A percentile compares a stretch with the other conserved stretches of the same genome.
Conservation (phyloP, 352 stramenopile genomes). For the Phytophthora tentaculata region DNA sequence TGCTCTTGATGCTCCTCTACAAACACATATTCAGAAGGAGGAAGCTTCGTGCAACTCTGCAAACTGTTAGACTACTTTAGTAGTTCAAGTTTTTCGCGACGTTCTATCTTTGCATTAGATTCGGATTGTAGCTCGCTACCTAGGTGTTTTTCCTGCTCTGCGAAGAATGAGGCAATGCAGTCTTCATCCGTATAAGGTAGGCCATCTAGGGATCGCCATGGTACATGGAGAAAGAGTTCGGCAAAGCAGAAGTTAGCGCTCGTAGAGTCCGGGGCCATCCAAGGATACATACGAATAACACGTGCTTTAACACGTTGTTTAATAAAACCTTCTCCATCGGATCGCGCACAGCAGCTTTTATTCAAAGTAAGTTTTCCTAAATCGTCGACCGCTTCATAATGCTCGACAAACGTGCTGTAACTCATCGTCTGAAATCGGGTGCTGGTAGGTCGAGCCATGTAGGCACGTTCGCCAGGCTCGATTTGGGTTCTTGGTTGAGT, state of each 20-base stretch:
- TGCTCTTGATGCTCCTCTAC: neutral
- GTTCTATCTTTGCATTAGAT: neutral
- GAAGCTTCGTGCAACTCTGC: neutral
- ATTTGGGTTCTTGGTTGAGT: too few relatives aligned
- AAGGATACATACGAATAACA: conserved; percentile 1
- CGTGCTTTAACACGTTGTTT: neutral
- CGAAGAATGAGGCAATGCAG: neutral
- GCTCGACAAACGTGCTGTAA: conserved; percentile 11
- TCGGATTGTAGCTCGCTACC: conserved; percentile 2
- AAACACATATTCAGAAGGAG: conserved; percentile 8
- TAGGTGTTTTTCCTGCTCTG: neutral
- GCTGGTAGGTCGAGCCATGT: neutral
- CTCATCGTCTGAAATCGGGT: conserved; percentile 3
- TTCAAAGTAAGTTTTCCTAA: too few relatives aligned
- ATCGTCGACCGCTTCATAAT: too few relatives aligned
- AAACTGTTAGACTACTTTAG: neutral
- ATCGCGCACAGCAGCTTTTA: too few relatives aligned
- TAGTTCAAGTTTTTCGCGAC: conserved; percentile 3
- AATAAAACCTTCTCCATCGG: neutral
- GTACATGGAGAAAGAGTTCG: conserved; percentile 8
- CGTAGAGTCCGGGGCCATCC: conserved; percentile 2
- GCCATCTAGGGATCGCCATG: conserved; percentile 2
- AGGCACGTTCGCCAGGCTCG: conserved; percentile 13
- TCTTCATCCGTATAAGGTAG: conserved; percentile 8
- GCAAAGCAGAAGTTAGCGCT: conserved; percentile 10